These are phyloP conservation scores for Vickermania spadyakhi DNA, from an alignment of 208 protist genomes.

Conservation along the genomic window DNA sequence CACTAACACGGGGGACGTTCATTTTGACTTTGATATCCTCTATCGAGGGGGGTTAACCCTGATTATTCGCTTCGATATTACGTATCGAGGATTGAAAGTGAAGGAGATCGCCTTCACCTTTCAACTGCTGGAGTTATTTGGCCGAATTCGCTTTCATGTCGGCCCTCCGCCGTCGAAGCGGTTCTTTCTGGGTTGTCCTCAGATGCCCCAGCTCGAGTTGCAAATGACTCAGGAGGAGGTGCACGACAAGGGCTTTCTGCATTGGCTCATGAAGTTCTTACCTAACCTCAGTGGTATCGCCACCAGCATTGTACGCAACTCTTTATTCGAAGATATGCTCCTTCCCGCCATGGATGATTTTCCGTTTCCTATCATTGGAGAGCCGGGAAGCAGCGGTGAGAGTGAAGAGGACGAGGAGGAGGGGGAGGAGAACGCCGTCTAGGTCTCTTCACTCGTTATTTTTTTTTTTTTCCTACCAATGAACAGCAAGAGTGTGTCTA, in stretches of 20 bases:
- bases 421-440: background rate
- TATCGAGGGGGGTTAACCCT: slow-evolving; percentile 73
- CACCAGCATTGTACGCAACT: slow-evolving; percentile 53
- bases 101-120: slow-evolving; percentile 71
- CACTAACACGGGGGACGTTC: slow-evolving; percentile 43
- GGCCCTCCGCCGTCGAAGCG: slow-evolving; percentile 66
- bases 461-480: too few relatives aligned
- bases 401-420: background rate
- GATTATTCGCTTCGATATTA: slow-evolving; percentile 53
- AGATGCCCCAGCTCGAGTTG: slow-evolving; percentile 53
- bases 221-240: slow-evolving; percentile 72
- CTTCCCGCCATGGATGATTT: slow-evolving; percentile 76
- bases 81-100: slow-evolving; percentile 49
- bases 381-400: background rate
- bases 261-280: slow-evolving; percentile 44
- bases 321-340: slow-evolving; percentile 80
- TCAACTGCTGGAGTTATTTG: slow-evolving; percentile 61
- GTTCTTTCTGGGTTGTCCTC: slow-evolving; percentile 57
- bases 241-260: slow-evolving; percentile 59
- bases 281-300: slow-evolving; percentile 65
- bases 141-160: slow-evolving; percentile 58
- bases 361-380: slow-evolving; percentile 42
- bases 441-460: background rate
- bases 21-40: slow-evolving; percentile 79
- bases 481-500: too few relatives aligned